These are phyloP conservation scores for Hyphopichia pseudoburtonii DNA, from an alignment of 1,139 yeast genomes.

Conservation along the genomic window DNA sequence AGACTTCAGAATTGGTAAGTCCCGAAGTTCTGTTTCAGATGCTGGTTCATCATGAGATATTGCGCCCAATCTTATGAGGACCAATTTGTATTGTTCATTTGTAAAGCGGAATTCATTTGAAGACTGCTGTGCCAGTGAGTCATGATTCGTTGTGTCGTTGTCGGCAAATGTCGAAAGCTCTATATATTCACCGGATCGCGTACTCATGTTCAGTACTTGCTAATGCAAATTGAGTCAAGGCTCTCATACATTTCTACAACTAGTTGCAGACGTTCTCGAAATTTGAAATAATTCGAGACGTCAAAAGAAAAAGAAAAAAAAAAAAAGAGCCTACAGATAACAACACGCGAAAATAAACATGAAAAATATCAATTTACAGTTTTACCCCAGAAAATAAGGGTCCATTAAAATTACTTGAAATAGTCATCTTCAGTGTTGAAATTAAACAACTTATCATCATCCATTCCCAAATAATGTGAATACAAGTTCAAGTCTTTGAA, in stretches of 20 bases:
- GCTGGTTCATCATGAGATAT: constrained; percentile 26
- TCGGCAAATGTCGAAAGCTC: constrained; percentile 3
- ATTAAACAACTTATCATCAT: constrained; percentile 21
- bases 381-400: too few species aligned
- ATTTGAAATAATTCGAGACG: too few species aligned
- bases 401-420: constrained; percentile 19
- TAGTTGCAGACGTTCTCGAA: too few species aligned
- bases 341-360: too few species aligned
- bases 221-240: too few species aligned
- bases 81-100: constrained; percentile 24
- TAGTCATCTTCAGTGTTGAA: constrained; percentile 33
- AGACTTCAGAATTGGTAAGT: constrained; percentile 18
- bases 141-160: neutral
- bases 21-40: constrained; percentile 10
- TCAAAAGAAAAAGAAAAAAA: too few species aligned
- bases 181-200: neutral
- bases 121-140: neutral
- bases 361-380: too few species aligned
- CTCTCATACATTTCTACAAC: too few species aligned
- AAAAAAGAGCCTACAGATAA: neutral
- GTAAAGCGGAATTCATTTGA: constrained; percentile 12
- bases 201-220: too few species aligned
- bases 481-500: constrained; percentile 21
- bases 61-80: constrained; percentile 31
- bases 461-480: constrained; percentile 26